phyloP scores from a whole-genome alignment of 169 alveolate species.

The Pseudocohnilembus persalinus region DNA sequence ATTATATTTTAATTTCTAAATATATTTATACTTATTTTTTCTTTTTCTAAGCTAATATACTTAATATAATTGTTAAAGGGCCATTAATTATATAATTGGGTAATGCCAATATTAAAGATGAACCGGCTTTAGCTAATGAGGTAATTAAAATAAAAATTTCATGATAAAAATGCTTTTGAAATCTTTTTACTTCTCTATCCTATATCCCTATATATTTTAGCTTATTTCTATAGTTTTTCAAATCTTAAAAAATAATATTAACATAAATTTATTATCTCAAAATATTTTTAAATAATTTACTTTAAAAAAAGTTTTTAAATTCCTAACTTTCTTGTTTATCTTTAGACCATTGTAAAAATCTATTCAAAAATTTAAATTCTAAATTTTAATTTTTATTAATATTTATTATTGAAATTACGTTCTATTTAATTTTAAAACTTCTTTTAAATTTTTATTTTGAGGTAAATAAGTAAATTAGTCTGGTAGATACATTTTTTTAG shows the following conservation, averaged over 20 bases:
- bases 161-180: slow-evolving; percentile 4
- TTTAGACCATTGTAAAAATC: slow-evolving; percentile 60
- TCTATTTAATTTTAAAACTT: slow-evolving; percentile 51
- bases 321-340: slow-evolving; percentile 31
- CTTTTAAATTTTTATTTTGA: slow-evolving; percentile 33
- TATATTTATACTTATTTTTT: slow-evolving; percentile 45
- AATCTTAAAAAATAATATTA: background rate
- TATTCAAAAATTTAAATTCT: background rate
- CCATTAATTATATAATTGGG: slow-evolving; percentile 53
- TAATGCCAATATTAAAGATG: slow-evolving; percentile 36
- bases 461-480: too few species aligned
- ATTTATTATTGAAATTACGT: background rate
- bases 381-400: background rate
- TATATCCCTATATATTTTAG: slow-evolving; percentile 40
- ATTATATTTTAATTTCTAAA: too few species aligned
- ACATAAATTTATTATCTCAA: too few species aligned
- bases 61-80: slow-evolving; percentile 50
- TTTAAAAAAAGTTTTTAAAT: slow-evolving; percentile 32
- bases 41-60: slow-evolving; percentile 58
- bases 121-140: slow-evolving; percentile 26
- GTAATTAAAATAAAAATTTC: slow-evolving; percentile 23
- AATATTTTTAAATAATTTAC: background rate
- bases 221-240: slow-evolving; percentile 34
- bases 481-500: slow-evolving; percentile 60
- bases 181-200: slow-evolving; percentile 49